Evolutionary conservation across 2,329 filamentous ascomycete species (phyloP).

Genomic region (Trichoderma sp.): DNA sequence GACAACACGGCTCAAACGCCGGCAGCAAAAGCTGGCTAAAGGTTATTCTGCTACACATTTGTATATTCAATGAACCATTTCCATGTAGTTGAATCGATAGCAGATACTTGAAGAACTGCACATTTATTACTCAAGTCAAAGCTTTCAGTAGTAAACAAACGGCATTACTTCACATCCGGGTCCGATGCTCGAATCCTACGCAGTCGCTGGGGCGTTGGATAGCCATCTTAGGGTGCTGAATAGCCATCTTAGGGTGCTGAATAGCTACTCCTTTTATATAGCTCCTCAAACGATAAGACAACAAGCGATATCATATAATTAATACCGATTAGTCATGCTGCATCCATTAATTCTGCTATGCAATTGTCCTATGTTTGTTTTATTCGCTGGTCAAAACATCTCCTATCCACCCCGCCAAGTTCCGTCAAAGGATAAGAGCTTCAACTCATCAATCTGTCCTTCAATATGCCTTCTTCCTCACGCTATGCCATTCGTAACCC

Average conservation of each 20-base stretch:
- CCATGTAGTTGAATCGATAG: background rate
- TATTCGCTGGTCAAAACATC: background rate
- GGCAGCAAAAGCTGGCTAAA: background rate
- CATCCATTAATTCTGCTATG: background rate
- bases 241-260: background rate
- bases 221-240: background rate
- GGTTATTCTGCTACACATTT: background rate
- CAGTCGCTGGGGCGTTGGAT: background rate
- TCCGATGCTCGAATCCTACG: background rate
- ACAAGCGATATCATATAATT: background rate
- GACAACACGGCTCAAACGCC: background rate
- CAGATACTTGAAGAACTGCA: background rate
- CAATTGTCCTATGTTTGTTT: background rate
- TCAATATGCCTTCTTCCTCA: conserved; percentile 38
- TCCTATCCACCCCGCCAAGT: background rate
- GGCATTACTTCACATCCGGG: too few species aligned
- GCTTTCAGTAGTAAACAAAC: background rate
- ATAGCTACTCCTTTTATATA: background rate
- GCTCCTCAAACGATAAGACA: background rate
- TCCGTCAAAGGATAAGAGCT: background rate
- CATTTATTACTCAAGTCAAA: background rate
- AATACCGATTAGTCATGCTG: conserved; percentile 5
- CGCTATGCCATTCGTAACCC: conserved; percentile 80
- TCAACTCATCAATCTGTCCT: conserved; percentile 13
- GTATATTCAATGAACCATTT: background rate